Evolutionary conservation across 495 filamentous ascomycete species (phyloP).

Genomic region (Talaromyces thailandensis): DNA sequence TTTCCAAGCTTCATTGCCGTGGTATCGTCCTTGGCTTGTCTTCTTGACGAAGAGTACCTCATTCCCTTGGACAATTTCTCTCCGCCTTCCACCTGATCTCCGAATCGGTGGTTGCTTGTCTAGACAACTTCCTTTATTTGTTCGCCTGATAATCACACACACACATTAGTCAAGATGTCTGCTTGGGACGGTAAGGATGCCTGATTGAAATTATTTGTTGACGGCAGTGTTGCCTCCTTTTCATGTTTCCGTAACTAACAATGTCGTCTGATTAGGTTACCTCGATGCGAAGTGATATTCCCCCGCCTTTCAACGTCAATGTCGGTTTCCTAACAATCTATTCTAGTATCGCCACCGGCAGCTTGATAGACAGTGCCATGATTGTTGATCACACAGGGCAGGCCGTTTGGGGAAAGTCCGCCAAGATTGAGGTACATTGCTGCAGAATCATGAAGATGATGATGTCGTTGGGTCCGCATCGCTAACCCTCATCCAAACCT

Average conservation of each 20-base stretch:
- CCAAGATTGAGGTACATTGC: slow-evolving; percentile 1
- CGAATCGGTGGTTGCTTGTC: neutral
- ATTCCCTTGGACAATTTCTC: neutral
- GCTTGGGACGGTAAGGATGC: slow-evolving; percentile 3
- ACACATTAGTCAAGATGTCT: neutral
- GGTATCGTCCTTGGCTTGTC: neutral
- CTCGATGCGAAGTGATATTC: neutral
- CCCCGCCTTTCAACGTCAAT: slow-evolving; percentile 40
- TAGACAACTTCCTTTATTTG: neutral
- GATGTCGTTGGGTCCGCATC: neutral
- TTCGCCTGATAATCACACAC: neutral
- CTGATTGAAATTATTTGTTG: neutral
- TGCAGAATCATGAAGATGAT: too few species aligned
- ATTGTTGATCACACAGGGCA: slow-evolving; percentile 3
- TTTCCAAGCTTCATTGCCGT: neutral
- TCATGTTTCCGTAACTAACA: neutral
- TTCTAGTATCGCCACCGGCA: slow-evolving; percentile 1
- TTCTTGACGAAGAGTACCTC: neutral
- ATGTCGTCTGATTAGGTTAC: neutral
- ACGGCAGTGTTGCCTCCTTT: neutral
- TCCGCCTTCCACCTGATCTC: neutral
- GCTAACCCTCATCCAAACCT: neutral
- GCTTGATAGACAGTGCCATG: slow-evolving; percentile 5
- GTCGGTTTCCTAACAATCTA: slow-evolving; percentile 60
- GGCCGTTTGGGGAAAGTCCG: neutral